These are phyloP conservation scores for Rhizopogon vulgaris DNA, from an alignment of 768 basidiomycete genomes.

Conservation along the genomic window DNA sequence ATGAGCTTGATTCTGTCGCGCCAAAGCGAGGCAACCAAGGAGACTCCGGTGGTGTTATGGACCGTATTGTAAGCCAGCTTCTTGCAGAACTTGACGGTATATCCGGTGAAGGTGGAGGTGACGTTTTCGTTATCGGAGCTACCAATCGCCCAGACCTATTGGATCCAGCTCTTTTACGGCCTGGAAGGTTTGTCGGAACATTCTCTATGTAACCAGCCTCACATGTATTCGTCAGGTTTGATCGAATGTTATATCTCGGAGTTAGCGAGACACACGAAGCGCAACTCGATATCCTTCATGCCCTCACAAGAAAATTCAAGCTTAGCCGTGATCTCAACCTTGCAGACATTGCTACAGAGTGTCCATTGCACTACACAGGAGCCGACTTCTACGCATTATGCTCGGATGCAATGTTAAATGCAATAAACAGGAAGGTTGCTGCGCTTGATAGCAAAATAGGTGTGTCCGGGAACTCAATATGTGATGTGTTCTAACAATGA, in stretches of 20 bases:
- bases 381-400: slow-evolving; percentile 98
- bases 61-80: slow-evolving; percentile 92
- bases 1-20: slow-evolving; percentile 92
- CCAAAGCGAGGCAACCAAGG: slow-evolving; percentile 94
- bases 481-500: slow-evolving; percentile 3
- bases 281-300: slow-evolving; percentile 81
- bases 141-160: slow-evolving; percentile 92
- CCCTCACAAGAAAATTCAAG: slow-evolving; percentile 88
- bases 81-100: slow-evolving; percentile 93
- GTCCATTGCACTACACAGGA: slow-evolving; percentile 93
- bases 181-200: slow-evolving; percentile 58
- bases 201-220: background rate
- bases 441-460: slow-evolving; percentile 73
- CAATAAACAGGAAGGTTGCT: slow-evolving; percentile 85
- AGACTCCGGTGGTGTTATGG: slow-evolving; percentile 97
- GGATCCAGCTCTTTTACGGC: slow-evolving; percentile 83
- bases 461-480: slow-evolving; percentile 21
- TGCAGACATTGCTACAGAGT: slow-evolving; percentile 54
- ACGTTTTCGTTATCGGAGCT: slow-evolving; percentile 93
- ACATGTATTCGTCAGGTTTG: slow-evolving; percentile 58
- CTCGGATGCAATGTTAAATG: slow-evolving; percentile 92
- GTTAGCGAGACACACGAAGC: slow-evolving; percentile 83
- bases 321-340: slow-evolving; percentile 67
- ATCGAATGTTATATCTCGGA: slow-evolving; percentile 93
- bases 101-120: slow-evolving; percentile 53